Evolutionary conservation across 768 basidiomycete genomes (phyloP).

Genomic region (Hydnomerulius pinastri): DNA sequence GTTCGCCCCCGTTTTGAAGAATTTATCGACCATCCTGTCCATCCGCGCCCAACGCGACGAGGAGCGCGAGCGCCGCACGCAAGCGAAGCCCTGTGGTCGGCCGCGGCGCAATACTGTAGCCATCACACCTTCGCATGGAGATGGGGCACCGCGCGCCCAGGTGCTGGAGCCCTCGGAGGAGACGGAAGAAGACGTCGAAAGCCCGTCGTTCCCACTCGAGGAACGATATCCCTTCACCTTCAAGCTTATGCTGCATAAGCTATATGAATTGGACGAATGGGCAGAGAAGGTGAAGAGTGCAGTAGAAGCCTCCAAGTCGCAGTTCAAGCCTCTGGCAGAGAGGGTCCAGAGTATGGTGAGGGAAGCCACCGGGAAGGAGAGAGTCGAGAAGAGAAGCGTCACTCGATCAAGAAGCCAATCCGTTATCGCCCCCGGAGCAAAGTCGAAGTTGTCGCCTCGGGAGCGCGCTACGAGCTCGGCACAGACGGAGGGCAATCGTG

Average conservation of each 20-base stretch:
- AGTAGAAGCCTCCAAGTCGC: constrained; percentile 52
- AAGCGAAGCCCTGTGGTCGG: constrained; percentile 1
- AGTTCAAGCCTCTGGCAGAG: constrained; percentile 58
- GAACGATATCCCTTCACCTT: constrained; percentile 59
- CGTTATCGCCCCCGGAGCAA: constrained; percentile 19
- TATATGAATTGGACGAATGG: constrained; percentile 65
- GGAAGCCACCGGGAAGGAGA: constrained; percentile 19
- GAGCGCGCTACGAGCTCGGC: constrained; percentile 2
- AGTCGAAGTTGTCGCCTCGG: constrained; percentile 8
- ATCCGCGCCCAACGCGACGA: constrained; percentile 35
- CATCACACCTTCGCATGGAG: constrained; percentile 15
- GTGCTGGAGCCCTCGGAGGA: constrained; percentile 14
- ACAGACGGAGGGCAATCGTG: constrained; percentile 27
- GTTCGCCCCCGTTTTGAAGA: constrained; percentile 36
- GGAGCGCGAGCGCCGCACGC: constrained; percentile 3
- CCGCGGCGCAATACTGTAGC: constrained; percentile 25
- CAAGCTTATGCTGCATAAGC: constrained; percentile 66
- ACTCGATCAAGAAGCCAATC: constrained; percentile 40
- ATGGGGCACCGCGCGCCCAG: constrained; percentile 1
- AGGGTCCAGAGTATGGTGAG: constrained; percentile 16
- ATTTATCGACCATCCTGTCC: constrained; percentile 37
- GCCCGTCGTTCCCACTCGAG: constrained; percentile 43
- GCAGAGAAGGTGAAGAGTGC: constrained; percentile 53
- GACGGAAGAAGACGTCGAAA: constrained; percentile 28
- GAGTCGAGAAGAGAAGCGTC: constrained; percentile 12